Evolutionary conservation across 257 asterid genomes (phyloP), one percentile per base, ranked within the genome.

Genomic region (Sherardia arvensis): DNA sequence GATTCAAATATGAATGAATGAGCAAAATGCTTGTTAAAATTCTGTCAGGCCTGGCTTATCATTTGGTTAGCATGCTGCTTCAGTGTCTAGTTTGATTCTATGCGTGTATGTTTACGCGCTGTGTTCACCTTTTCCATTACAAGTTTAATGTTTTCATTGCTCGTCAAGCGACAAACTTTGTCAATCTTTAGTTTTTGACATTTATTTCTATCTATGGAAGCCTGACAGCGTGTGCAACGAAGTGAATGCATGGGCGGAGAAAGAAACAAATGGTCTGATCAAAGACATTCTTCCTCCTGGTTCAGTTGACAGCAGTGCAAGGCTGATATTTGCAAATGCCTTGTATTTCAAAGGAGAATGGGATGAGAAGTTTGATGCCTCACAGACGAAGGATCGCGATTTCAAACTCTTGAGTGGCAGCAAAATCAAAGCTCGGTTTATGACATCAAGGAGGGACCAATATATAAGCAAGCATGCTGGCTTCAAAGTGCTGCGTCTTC

Each of bases 191-290:
- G 1, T 25, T 55, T 10, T 48, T 71, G 38, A 20, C 34, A 30
- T 57, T 55, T 21, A 18, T 30, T 58, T 65, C 9, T 22, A 21
- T 65, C 9, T 22, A 21, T 14, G 58, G 36, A 64, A 78, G 78
- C 72, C 71, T 66, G 71, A 22, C 26, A 67, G 69, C 64, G 79
- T 67, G 20, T 45, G 54, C 34, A 36, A 38, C 7, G 76, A 75
- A 64, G 84, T 79, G 53, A 77, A 77, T 71, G 66, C 65, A 28
- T 77, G 82, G 82, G 76, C 66, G 43, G 77, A 73, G 27, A 72
- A 69, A 17, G 66, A 40, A 67, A 79, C 83, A 21, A 69, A 47
- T 23, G 78, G 83, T 20, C 70, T 79, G 5, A 69, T 79, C 62
- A 75, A 75, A 61, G 76, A 75, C 4, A 62, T 78, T 32, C 80